These are phyloP conservation scores for Diaporthe sp. DNA, from an alignment of 2,329 filamentous ascomycete species.

Conservation along the genomic window DNA sequence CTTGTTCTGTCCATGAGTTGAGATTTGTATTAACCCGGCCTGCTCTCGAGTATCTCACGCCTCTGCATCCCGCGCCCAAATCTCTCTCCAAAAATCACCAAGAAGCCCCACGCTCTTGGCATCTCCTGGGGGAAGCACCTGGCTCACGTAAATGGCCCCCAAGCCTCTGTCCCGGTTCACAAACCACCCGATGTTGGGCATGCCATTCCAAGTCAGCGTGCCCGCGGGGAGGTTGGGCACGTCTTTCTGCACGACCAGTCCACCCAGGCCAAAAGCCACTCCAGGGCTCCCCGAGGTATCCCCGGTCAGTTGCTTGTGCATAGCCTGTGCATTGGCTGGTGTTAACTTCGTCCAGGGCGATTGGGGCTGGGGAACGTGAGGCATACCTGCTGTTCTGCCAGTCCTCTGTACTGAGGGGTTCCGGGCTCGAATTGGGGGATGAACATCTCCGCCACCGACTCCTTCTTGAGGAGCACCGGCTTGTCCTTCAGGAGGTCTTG, in stretches of 20 bases:
- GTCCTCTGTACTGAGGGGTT: neutral
- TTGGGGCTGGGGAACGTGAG: neutral
- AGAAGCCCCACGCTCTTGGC: neutral
- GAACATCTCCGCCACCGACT: neutral
- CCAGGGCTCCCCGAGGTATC: neutral
- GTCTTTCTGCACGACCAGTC: neutral
- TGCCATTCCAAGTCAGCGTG: slow-evolving; percentile 3
- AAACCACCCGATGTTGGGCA: slow-evolving; percentile 1
- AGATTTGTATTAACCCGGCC: neutral
- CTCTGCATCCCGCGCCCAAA: neutral
- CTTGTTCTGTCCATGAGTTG: neutral
- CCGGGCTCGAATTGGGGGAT: neutral
- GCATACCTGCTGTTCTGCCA: neutral
- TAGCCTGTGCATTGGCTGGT: neutral
- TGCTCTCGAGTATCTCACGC: neutral
- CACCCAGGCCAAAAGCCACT: neutral
- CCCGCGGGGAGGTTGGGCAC: neutral
- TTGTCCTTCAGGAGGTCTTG: neutral
- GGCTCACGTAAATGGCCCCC: neutral
- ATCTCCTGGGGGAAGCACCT: neutral
- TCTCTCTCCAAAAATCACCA: neutral
- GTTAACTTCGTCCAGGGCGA: neutral
- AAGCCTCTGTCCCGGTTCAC: neutral
- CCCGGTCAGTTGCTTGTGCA: neutral
- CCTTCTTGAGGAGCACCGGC: neutral